A percentile compares a stretch with the other conserved stretches of the same genome.
Conservation (phyloP, 805 yeast genomes). For the Wickerhamiella azyma region DNA sequence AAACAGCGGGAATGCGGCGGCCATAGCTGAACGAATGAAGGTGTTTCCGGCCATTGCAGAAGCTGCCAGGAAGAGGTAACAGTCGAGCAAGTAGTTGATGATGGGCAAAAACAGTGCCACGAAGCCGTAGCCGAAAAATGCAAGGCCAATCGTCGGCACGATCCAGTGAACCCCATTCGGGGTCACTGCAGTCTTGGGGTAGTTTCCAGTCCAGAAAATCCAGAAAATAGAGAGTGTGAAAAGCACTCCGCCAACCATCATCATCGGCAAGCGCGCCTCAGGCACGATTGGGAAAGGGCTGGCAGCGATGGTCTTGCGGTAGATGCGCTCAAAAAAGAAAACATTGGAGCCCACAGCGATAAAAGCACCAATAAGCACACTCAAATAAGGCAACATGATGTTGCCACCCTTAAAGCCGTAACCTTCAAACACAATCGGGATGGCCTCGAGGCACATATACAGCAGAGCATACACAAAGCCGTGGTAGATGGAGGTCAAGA, state of each 20-base stretch:
- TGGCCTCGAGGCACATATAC: conserved; percentile 59
- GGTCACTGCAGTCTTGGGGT: conserved; percentile 35
- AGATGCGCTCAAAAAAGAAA: conserved; percentile 42
- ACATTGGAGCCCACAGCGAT: conserved; percentile 48
- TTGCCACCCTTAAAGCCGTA: conserved; percentile 49
- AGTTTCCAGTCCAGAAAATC: conserved; percentile 82
- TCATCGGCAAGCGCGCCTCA: conserved; percentile 67
- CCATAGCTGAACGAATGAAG: conserved; percentile 51
- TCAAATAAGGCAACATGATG: conserved; percentile 67
- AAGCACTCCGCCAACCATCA: conserved; percentile 54
- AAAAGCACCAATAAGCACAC: conserved; percentile 56
- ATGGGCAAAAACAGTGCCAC: conserved; percentile 56
- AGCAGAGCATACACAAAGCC: conserved; percentile 72
- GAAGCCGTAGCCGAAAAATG: conserved; percentile 54
- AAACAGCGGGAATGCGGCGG: conserved; percentile 60
- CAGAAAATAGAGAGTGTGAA: conserved; percentile 74
- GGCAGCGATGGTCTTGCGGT: conserved; percentile 32
- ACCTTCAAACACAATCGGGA: conserved; percentile 57
- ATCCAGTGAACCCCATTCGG: conserved; percentile 51
- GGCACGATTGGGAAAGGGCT: conserved; percentile 51
- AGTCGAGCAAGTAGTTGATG: conserved; percentile 58
- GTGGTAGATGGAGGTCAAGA: conserved; percentile 56
- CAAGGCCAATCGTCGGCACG: conserved; percentile 57
- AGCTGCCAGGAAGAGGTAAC: conserved; percentile 59
- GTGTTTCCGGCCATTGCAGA: conserved; percentile 68